Percentiles rank a stretch among this genome's conserved stretches.
phyloP scores from a whole-genome alignment of 2,329 filamentous ascomycete genomes.

The Ascochyta pisi region DNA sequence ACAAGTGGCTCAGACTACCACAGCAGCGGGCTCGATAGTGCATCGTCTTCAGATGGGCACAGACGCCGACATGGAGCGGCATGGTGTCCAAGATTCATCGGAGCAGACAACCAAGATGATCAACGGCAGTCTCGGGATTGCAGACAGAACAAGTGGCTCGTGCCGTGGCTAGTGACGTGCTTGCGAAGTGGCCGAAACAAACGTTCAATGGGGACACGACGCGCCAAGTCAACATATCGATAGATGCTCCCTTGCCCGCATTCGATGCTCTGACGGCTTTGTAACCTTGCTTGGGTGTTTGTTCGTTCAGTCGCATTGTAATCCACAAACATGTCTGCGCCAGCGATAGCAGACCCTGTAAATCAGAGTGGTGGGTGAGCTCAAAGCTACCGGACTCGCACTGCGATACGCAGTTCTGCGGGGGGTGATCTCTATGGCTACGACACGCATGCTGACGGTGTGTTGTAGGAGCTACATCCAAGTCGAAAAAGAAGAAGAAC shows the following conservation, averaged over 20 bases:
- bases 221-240: constrained; percentile 44
- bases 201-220: constrained; percentile 41
- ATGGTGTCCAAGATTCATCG: not conserved
- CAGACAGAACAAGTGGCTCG: constrained; percentile 19
- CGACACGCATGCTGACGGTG: constrained; percentile 23
- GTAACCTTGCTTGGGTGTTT: constrained; percentile 5
- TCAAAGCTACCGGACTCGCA: constrained; percentile 27
- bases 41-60: not conserved
- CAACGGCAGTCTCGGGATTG: constrained; percentile 2
- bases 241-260: constrained; percentile 32
- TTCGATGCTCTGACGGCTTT: constrained; percentile 18
- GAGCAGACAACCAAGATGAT: not conserved
- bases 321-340: constrained; percentile 39
- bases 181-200: constrained; percentile 32
- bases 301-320: constrained; percentile 1
- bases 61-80: not conserved
- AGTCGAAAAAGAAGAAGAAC: constrained; percentile 51
- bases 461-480: constrained; percentile 37
- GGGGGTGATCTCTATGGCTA: not conserved
- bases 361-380: constrained; percentile 48
- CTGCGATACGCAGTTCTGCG: constrained; percentile 7
- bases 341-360: constrained; percentile 35
- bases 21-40: not conserved
- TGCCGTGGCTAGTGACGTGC: constrained; percentile 36
- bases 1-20: not conserved